phyloP scores from a whole-genome alignment of 2,329 filamentous ascomycete genomes.

The Chrysoporthe cubensis region DNA sequence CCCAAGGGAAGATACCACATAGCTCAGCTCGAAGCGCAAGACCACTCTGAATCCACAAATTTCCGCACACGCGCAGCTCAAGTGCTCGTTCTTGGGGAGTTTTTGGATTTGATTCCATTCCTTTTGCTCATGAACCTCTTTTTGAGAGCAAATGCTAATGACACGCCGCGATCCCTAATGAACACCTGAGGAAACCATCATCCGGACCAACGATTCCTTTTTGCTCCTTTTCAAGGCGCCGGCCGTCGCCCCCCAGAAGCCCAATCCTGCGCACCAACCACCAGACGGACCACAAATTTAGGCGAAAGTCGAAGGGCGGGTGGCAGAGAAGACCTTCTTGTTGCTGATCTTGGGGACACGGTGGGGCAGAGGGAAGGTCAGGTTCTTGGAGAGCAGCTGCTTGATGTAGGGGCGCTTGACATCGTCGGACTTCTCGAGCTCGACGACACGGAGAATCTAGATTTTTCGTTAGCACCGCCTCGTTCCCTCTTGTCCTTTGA shows the following conservation, averaged over 20 bases:
- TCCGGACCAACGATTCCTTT: constrained; percentile 9
- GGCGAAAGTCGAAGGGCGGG: constrained; percentile 96
- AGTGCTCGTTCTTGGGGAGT: constrained; percentile 31
- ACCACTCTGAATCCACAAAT: background rate
- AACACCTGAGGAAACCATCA: constrained; percentile 63
- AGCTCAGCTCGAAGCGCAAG: constrained; percentile 5
- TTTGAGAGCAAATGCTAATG: constrained; percentile 59
- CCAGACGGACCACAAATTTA: constrained; percentile 64
- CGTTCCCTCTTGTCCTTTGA: constrained; percentile 14
- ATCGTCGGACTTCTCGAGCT: constrained; percentile 92
- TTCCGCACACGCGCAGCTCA: background rate
- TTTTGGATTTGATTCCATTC: constrained; percentile 50
- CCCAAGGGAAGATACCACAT: background rate
- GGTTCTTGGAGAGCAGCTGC: constrained; percentile 92
- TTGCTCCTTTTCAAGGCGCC: constrained; percentile 8
- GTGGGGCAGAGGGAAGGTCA: constrained; percentile 99
- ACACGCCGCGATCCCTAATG: constrained; percentile 64
- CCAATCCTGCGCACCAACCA: constrained; percentile 35
- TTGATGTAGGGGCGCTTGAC: constrained; percentile 99
- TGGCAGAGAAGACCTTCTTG: constrained; percentile 92
- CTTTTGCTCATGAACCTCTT: constrained; percentile 38
- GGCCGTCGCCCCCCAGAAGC: constrained; percentile 36
- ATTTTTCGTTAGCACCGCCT: constrained; percentile 35
- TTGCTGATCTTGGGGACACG: constrained; percentile 80
- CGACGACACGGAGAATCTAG: constrained; percentile 97